Base-by-base conservation (phyloP, 495 filamentous ascomycete species). In the Penicillium roqueforti region DNA sequence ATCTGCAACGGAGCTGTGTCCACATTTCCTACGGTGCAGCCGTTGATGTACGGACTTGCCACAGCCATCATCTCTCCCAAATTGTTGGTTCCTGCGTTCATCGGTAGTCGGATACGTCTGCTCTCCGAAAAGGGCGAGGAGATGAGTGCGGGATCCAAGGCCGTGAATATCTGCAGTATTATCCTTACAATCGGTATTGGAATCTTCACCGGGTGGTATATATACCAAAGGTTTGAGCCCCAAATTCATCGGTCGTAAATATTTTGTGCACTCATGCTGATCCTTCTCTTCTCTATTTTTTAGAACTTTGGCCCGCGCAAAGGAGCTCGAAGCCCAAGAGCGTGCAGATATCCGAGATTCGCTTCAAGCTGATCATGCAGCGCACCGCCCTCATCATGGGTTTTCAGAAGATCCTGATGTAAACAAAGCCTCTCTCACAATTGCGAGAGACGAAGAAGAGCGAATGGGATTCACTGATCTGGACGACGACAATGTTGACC, bases 1-100 rank as follows among this genome's bases (percentile, higher is more conserved):
- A 74, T 97, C 52, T 91, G 88, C 61, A 98, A 98, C 62, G 93
- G 91, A 18, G 95, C 93, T 20, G 82, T 98, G 25, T 89, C 89
- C 18, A 97, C 92, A 2, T 91, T 98, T 58, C 91, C 89, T 2
- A 95, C 90, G 6, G 88, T 98, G 6, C 77, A 83, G 44, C 85
- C 87, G 14, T 68, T 80, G 66, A 80, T 79, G 58, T 97, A 95
- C 66, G 87, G 83, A 28, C 61, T 87, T 34, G 92, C 95, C 1
- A 97, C 93, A 6, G 85, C 88, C 1, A 69, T 87, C 13, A 79
- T 85, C 10, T 77, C 81, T 1, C 93, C 93, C 9, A 97, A 96
- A 65, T 75, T 98, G 34, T 69, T 96, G 54, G 84, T 97, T n/a
- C 90, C 91, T 55, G 82, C 96, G 43, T 98, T 97, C 70, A 87